phyloP scores from a whole-genome alignment of 345 rosid genomes.

The Linum trigynum region DNA sequence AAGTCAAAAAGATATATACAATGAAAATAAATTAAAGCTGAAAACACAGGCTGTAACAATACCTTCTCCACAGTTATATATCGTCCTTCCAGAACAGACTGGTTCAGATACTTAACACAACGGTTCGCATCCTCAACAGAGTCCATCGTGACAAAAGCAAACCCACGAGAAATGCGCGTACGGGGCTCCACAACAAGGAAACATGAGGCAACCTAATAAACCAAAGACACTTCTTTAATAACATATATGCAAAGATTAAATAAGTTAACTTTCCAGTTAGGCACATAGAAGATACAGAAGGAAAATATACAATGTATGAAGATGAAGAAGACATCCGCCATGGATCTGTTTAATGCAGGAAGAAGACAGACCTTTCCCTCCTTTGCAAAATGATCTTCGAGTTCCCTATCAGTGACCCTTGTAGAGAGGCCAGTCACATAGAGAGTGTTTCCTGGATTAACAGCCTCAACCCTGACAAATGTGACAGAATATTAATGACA shows the following conservation, averaged over 20 bases:
- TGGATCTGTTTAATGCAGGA: not conserved
- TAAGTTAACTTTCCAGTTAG: no score
- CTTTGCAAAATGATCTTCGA: conserved; percentile 87
- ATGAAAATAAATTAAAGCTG: conserved; percentile 17
- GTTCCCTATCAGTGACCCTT: conserved; percentile 80
- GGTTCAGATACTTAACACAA: conserved; percentile 89
- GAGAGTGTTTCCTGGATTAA: conserved; percentile 73
- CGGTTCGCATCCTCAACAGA: conserved; percentile 68
- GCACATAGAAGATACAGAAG: no score
- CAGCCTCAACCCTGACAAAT: conserved; percentile 30
- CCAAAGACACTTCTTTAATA: conserved; percentile 3
- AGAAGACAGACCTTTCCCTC: conserved; percentile 82
- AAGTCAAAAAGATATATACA: conserved; percentile 50
- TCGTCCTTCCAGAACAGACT: conserved; percentile 89
- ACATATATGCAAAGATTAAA: not conserved
- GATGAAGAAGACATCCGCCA: not conserved
- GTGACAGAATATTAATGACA: not conserved
- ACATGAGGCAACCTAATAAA: conserved; percentile 67
- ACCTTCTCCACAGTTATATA: conserved; percentile 99
- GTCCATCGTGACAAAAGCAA: conserved; percentile 93
- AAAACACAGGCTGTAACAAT: conserved; percentile 13
- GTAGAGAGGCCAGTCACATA: conserved; percentile 95
- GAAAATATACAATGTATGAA: not conserved
- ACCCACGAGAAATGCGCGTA: conserved; percentile 87
- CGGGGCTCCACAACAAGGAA: conserved; percentile 96